Evolutionary conservation across 2,329 filamentous ascomycete genomes (phyloP), one percentile per base, ranked within the genome.

Genomic region (Magnaporthales sp.): DNA sequence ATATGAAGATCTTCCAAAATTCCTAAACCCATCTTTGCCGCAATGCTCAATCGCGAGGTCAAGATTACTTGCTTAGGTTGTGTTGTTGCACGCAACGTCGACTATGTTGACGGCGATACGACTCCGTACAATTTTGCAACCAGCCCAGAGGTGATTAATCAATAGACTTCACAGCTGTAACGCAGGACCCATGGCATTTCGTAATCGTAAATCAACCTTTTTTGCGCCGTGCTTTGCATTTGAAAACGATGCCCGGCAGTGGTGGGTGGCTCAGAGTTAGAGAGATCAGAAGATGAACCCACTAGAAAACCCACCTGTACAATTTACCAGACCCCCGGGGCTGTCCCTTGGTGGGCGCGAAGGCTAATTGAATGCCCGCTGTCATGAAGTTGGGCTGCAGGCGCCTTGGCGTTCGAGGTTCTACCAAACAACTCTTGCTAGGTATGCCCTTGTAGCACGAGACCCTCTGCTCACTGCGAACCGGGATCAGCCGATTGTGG

Each of bases 1-100:
- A 87, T 82, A 72, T 82, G 81, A 73, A 75, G 81, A 73, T 90
- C 86, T 72, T 93, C 87, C 67, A 95, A 82, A 68, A 96, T 86
- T 65, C 91, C 90, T 69, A 95, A 82, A 61, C 88, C 87, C 89
- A 90, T 91, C 66, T 68, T 77, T 73, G 66, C 63, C 61, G 64
- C n/a, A 63, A 7, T 63, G 64, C 62, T 46, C n/a, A 5, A 46
- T 46, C 19, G 38, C 38, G n/a, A 46, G 38, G 38, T 7, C 38
- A 46, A n/a, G 38, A 46, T 46, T 46, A 9, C 4, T 46, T 46
- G 38, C 38, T 46, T 46, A 19, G 38, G n/a, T 46, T 46, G 38
- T 19, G 15, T 46, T n/a, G 38, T 46, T 19, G 38, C 38, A 46
- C 38, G 8, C 15, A n/a, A 10, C 7, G 2, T n/a, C 38, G 13